Evolutionary conservation across 805 yeast genomes (phyloP), one percentile per base, ranked within the genome.

Genomic region (Starmerella sp.): DNA sequence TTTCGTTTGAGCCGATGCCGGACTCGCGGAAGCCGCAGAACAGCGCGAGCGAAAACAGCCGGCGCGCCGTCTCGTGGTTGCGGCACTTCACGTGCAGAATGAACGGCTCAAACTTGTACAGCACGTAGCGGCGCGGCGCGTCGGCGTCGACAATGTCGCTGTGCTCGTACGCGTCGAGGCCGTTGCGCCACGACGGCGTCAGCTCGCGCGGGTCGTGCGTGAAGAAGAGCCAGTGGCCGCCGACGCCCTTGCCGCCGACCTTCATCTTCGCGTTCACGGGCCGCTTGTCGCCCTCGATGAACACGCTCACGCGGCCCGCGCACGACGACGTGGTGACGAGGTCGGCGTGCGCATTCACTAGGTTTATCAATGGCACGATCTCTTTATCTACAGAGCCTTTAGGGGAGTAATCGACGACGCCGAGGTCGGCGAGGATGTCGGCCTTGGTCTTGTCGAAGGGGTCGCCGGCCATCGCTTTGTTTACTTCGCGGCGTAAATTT

Each of bases 261-360:
- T 59, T 58, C 34, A 53, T 51, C 32, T 57, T 52, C 61, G 78
- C 74, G 3, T 66, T 59, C 4, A 44, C 52, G 31, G 37, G 49
- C 31, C 31, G 30, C 61, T 86, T 85, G 9, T 69, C 67, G 3
- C 95, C 95, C 65, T 87, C 95, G 1, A 84, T 70, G 65, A 84
- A 88, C 0, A 88, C 88, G 55, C 91, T 82, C 1, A 87, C 83
- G 63, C 96, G 73, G 3, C 96, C 96, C 0, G 95, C 86, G 61
- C 96, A 88, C 15, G 93, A 83, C 1, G 95, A 85, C 0, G 96
- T 88, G 2, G 95, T 87, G 10, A 88, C 93, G 80, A 84, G 77
- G 59, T 83, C 80, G 0, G 69, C 63, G 60, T 79, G 78, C 3
- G 75, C 60, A 63, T 88, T 88, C 61, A 88, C 83, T 14, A 82